A percentile compares a stretch with the other conserved stretches of the same genome.
These are phyloP conservation scores for Lobosporangium transversale DNA, from an alignment of 192 early-diverging fungal genomes.

Conservation along the genomic window DNA sequence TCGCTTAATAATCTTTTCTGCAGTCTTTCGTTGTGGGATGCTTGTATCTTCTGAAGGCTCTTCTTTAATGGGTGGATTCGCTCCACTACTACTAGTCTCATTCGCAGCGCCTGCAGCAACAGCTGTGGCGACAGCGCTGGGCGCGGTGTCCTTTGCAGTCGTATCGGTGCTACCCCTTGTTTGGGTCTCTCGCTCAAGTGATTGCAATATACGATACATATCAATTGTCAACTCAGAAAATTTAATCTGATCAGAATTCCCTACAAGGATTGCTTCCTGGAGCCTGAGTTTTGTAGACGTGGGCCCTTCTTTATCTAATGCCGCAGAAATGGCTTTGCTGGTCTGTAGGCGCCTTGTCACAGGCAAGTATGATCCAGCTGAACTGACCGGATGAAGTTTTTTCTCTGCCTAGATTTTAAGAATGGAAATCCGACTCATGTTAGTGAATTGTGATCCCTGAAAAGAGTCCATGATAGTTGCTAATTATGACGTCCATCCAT, in stretches of 20 bases:
- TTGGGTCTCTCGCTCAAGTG: slow-evolving; percentile 77
- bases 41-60: slow-evolving; percentile 30
- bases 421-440: background rate
- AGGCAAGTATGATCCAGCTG: slow-evolving; percentile 58
- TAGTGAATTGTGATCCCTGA: too few relatives aligned
- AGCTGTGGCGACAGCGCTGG: slow-evolving; percentile 36
- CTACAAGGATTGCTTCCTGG: slow-evolving; percentile 96
- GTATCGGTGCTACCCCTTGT: slow-evolving; percentile 12
- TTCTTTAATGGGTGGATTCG: slow-evolving; percentile 30
- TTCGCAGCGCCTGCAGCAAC: slow-evolving; percentile 12
- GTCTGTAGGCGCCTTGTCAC: slow-evolving; percentile 63
- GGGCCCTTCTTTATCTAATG: slow-evolving; percentile 68
- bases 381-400: slow-evolving; percentile 73
- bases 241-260: slow-evolving; percentile 96
- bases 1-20: slow-evolving; percentile 53
- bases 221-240: slow-evolving; percentile 97
- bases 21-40: slow-evolving; percentile 15
- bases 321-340: slow-evolving; percentile 49
- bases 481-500: background rate
- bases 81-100: background rate
- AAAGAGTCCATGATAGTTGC: background rate
- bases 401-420: slow-evolving; percentile 70
- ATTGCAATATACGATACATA: slow-evolving; percentile 96
- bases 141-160: slow-evolving; percentile 26
- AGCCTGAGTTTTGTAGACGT: slow-evolving; percentile 66